Conservation (phyloP, 805 yeast species). For the Barnettozyma sp. region DNA sequence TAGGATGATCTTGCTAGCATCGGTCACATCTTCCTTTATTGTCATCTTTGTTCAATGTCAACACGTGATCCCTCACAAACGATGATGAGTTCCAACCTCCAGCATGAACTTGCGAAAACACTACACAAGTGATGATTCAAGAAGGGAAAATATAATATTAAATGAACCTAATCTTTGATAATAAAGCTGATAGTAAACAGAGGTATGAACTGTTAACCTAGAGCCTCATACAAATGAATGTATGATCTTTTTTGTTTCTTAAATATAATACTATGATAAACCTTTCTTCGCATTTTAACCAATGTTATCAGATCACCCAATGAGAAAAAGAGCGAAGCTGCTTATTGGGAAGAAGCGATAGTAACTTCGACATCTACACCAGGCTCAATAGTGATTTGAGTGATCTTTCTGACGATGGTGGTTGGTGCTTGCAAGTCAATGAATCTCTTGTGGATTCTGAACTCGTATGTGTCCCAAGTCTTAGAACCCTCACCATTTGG, state of each 20-base stretch:
- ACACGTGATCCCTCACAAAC: too few relatives aligned
- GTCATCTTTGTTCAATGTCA: too few relatives aligned
- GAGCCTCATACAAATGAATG: constrained; percentile 18
- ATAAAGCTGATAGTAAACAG: constrained; percentile 26
- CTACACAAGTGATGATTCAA: neutral
- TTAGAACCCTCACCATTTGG: constrained; percentile 99
- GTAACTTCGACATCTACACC: constrained; percentile 98
- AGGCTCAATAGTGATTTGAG: constrained; percentile 97
- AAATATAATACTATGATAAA: constrained; percentile 7
- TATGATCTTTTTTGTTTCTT: constrained; percentile 5
- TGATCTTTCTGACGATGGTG: constrained; percentile 85
- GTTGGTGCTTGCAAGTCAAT: constrained; percentile 98
- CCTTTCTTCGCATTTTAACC: too few relatives aligned
- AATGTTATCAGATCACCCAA: too few relatives aligned
- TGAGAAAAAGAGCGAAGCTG: too few relatives aligned
- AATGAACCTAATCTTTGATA: constrained; percentile 10
- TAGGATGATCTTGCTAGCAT: too few relatives aligned
- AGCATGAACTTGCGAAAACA: too few relatives aligned
- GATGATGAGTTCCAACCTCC: too few relatives aligned
- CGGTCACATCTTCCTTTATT: too few relatives aligned
- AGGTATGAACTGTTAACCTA: constrained; percentile 29
- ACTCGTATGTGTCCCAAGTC: constrained; percentile 99
- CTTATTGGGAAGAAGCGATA: constrained; percentile 61
- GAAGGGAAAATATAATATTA: constrained; percentile 5
- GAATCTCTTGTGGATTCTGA: constrained; percentile 99